Base-by-base conservation (phyloP, 2,329 filamentous ascomycete species). In the Nemania sp. region DNA sequence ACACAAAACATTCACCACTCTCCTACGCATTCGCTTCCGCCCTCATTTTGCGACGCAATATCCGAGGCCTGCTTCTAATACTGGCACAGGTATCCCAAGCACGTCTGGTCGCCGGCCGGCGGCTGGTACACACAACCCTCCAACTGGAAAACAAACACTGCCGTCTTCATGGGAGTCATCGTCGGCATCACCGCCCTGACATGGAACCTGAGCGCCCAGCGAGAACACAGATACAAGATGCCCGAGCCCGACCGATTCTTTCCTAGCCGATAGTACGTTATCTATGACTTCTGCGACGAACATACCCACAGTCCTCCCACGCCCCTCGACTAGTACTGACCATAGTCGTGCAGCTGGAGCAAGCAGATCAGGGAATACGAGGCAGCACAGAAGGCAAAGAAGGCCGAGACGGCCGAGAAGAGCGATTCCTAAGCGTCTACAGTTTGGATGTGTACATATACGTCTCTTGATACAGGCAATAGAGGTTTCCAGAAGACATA, bases 71-170 rank as follows among this genome's bases (percentile, higher is more conserved):
- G 25, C 25, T 29, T 47, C 62, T 64, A 58, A 62, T 40, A 34
- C 61, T 69, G 49, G 34, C 53, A 59, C 34, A 96, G 92, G 74
- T 97, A 97, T 80, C 93, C 92, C 77, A 97, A 97, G 84, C 94
- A 99, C 84, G 92, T 99, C 84, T 99, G 95, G 95, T 98, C 95
- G 74, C 95, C 95, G 64, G 84, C 94, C 67, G 95, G 95, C 84
- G 95, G 95, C 79, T 99, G 95, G 95, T 99, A 99, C 79, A 81
- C 89, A 56, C 94, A 96, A 77, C 95, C 95, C 55, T 83, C 85
- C 69, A 99, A 99, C 84, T 99, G 95, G 95, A 95, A 90, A 77
- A 80, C 81, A 72, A 99, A 99, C 82, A 99, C 95, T 5, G 83
- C 89, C 57, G 82, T 95, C 68, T 87, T 92, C 74, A 85, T 85